These are phyloP conservation scores for Copromyces sp. DNA, from an alignment of 495 filamentous ascomycete genomes.

Conservation along the genomic window DNA sequence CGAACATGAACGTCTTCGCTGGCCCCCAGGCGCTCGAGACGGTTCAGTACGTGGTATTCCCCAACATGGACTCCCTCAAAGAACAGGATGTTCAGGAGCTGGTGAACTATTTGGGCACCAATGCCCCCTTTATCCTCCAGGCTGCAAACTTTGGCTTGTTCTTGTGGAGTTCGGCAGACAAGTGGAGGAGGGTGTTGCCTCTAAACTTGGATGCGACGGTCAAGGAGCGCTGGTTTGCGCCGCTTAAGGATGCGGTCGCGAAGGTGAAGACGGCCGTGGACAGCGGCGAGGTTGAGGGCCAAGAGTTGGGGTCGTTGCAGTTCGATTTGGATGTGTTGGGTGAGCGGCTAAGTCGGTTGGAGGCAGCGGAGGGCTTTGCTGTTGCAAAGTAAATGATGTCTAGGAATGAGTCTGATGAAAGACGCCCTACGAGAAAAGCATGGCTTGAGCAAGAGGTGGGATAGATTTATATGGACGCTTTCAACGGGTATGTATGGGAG, in stretches of 20 bases:
- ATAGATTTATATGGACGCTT: not conserved
- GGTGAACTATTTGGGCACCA: conserved; percentile 25
- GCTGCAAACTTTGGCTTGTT: conserved; percentile 41
- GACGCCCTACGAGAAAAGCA: not conserved
- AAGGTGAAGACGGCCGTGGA: conserved; percentile 30
- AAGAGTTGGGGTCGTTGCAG: conserved; percentile 13
- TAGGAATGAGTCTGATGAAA: not conserved
- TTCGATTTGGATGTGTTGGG: conserved; percentile 28
- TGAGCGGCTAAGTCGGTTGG: conserved; percentile 25
- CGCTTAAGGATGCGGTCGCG: conserved; percentile 34
- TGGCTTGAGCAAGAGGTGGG: not conserved
- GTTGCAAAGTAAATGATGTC: not conserved
- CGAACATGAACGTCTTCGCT: conserved; percentile 44
- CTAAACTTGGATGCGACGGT: conserved; percentile 35
- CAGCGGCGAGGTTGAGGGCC: conserved; percentile 11
- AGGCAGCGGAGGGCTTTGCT: conserved; percentile 9
- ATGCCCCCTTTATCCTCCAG: conserved; percentile 35
- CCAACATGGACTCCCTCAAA: conserved; percentile 21
- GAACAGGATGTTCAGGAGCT: conserved; percentile 17
- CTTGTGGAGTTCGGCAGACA: conserved; percentile 32
- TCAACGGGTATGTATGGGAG: not conserved
- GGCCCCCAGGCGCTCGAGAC: conserved; percentile 38
- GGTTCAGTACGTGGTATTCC: conserved; percentile 37
- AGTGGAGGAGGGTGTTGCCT: conserved; percentile 30
- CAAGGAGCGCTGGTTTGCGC: conserved; percentile 42